Evolutionary conservation across 2,329 filamentous ascomycete species (phyloP).

Genomic region (Talaromyces sp.): DNA sequence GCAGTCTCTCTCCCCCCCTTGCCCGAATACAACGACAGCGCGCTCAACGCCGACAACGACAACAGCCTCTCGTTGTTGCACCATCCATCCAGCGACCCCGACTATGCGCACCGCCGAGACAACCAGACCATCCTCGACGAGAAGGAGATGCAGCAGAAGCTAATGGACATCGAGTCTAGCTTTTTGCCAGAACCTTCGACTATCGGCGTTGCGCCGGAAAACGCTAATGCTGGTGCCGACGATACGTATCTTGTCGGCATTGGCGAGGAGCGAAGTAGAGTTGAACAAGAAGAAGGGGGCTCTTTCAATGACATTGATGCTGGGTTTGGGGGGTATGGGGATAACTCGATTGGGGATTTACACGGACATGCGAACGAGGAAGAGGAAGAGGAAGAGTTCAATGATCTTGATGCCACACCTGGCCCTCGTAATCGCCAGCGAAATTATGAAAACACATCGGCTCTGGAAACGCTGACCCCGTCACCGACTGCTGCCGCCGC

Average conservation of each 20-base stretch:
- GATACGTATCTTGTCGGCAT: slow-evolving; percentile 43
- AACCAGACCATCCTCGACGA: slow-evolving; percentile 49
- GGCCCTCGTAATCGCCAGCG: background rate
- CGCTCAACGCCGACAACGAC: background rate
- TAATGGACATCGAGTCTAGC: slow-evolving; percentile 61
- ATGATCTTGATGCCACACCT: slow-evolving; percentile 12
- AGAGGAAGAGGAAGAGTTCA: slow-evolving; percentile 4
- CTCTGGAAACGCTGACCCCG: slow-evolving; percentile 39
- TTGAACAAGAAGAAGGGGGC: slow-evolving; percentile 6
- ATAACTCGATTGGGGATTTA: slow-evolving; percentile 1
- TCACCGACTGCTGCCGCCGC: slow-evolving; percentile 43
- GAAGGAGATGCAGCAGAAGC: slow-evolving; percentile 54
- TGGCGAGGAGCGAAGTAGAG: slow-evolving; percentile 9
- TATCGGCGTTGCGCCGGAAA: slow-evolving; percentile 29
- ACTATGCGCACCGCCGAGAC: slow-evolving; percentile 26
- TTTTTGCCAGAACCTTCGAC: slow-evolving; percentile 55
- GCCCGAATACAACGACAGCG: slow-evolving; percentile 3
- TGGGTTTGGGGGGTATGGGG: slow-evolving; percentile 11
- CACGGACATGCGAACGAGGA: slow-evolving; percentile 10
- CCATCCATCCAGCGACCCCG: slow-evolving; percentile 13
- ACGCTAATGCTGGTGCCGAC: slow-evolving; percentile 29
- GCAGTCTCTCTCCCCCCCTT: slow-evolving; percentile 2
- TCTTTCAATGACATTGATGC: slow-evolving; percentile 22
- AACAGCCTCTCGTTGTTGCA: slow-evolving; percentile 11
- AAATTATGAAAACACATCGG: slow-evolving; percentile 26